Percentiles rank a stretch among this genome's conserved stretches.
phyloP scores from a whole-genome alignment of 1,139 yeast species.

The Maudiozyma humilis region DNA sequence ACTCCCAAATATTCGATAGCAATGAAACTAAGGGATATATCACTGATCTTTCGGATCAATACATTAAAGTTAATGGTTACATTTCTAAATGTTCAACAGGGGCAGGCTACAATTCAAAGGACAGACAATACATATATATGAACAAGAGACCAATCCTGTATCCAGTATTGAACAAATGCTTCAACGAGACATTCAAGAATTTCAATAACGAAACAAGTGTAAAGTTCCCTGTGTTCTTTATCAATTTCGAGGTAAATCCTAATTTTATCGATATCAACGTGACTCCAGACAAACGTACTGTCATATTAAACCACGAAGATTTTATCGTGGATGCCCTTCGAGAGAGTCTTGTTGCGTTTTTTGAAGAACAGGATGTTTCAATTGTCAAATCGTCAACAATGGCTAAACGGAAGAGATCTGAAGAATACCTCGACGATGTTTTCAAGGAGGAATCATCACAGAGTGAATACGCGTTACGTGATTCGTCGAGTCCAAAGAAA shows the following conservation, averaged over 20 bases:
- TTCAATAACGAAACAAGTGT: slow-evolving; percentile 45
- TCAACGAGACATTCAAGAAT: slow-evolving; percentile 65
- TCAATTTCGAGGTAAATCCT: slow-evolving; percentile 50
- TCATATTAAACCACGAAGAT: slow-evolving; percentile 61
- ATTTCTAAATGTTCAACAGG: slow-evolving; percentile 76
- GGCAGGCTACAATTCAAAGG: slow-evolving; percentile 58
- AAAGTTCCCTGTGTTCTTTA: slow-evolving; percentile 66
- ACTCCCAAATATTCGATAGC: neutral
- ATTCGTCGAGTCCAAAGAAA: neutral
- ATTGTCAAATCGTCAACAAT: slow-evolving; percentile 4
- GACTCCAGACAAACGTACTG: slow-evolving; percentile 78
- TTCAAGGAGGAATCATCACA: neutral
- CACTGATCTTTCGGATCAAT: slow-evolving; percentile 21
- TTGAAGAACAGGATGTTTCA: slow-evolving; percentile 38
- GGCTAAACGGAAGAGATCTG: slow-evolving; percentile 3
- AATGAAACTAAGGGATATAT: slow-evolving; percentile 9
- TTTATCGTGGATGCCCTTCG: slow-evolving; percentile 46
- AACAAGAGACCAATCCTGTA: slow-evolving; percentile 68
- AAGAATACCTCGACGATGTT: neutral
- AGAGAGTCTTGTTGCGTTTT: slow-evolving; percentile 37
- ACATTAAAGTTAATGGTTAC: slow-evolving; percentile 44
- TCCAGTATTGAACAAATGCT: slow-evolving; percentile 46
- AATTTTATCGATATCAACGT: slow-evolving; percentile 67
- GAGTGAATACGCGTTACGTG: no score
- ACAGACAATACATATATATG: slow-evolving; percentile 65